Evolutionary conservation across 345 rosid species (phyloP).

Genomic region (Clarkia xantiana): DNA sequence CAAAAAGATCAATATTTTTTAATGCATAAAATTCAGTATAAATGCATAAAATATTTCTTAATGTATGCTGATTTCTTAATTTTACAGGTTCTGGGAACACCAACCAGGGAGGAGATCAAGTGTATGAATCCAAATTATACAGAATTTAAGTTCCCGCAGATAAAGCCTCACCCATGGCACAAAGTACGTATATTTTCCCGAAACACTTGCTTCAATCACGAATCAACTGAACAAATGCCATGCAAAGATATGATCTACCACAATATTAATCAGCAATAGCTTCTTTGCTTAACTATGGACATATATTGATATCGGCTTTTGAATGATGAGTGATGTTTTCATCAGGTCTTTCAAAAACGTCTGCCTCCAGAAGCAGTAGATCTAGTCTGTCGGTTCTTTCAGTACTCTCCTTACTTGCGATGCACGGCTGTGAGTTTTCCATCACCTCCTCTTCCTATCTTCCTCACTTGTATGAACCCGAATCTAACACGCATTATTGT

Average conservation of each 20-base stretch:
- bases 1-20: too few relatives aligned
- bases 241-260: too few relatives aligned
- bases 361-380: constrained; percentile 97
- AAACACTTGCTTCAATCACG: background rate
- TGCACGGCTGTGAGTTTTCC: constrained; percentile 79
- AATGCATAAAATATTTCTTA: background rate
- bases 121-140: constrained; percentile 98
- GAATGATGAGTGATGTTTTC: background rate
- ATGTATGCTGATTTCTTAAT: constrained; percentile 1
- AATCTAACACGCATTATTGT: background rate
- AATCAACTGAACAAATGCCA: too few relatives aligned
- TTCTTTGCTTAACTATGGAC: background rate
- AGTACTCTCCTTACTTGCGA: constrained; percentile 88
- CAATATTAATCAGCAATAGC: too few relatives aligned
- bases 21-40: background rate
- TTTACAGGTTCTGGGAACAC: constrained; percentile 80
- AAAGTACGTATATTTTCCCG: constrained; percentile 29
- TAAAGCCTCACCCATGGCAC: constrained; percentile 97
- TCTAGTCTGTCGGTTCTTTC: constrained; percentile 88
- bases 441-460: constrained; percentile 1
- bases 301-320: too few relatives aligned
- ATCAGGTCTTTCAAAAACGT: constrained; percentile 70
- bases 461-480: background rate
- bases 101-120: constrained; percentile 93
- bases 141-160: constrained; percentile 85